Percentiles rank a stretch among this genome's conserved stretches.
These are phyloP conservation scores for Cyclocybe aegerita DNA, from an alignment of 768 basidiomycete species.

Conservation along the genomic window DNA sequence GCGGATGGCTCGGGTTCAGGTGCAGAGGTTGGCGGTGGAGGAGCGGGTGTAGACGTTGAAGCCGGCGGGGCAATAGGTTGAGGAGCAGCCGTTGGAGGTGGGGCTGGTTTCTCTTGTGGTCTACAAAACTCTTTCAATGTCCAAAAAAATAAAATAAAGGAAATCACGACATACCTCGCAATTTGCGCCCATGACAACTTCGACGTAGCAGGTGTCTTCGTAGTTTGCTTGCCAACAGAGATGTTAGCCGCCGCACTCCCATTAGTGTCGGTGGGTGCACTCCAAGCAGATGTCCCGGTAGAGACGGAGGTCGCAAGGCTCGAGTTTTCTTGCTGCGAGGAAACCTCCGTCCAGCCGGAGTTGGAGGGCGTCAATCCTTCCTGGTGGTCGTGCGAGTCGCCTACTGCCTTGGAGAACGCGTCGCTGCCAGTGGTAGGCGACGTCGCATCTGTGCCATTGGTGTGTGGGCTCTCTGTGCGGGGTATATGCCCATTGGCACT, in stretches of 20 bases:
- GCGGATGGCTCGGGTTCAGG: constrained; percentile 31
- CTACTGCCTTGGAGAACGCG: constrained; percentile 20
- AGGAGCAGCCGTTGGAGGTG: constrained; percentile 34
- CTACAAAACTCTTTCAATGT: constrained; percentile 29
- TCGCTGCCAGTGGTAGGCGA: constrained; percentile 21
- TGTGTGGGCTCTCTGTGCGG: constrained; percentile 30
- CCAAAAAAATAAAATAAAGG: constrained; percentile 1
- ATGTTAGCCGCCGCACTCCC: constrained; percentile 30
- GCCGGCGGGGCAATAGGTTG: constrained; percentile 32
- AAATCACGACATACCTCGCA: constrained; percentile 53
- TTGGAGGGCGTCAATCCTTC: constrained; percentile 25
- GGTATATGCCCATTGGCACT: constrained; percentile 40
- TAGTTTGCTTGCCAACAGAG: constrained; percentile 31
- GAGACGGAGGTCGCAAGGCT: constrained; percentile 26
- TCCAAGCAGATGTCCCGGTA: constrained; percentile 34
- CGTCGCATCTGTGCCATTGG: constrained; percentile 21
- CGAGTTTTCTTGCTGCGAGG: constrained; percentile 30
- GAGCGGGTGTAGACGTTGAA: constrained; percentile 25
- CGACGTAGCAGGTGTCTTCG: constrained; percentile 67
- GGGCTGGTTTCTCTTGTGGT: constrained; percentile 63
- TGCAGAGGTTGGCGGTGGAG: constrained; percentile 23
- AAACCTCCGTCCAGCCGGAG: constrained; percentile 30
- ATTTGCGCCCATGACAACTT: constrained; percentile 88
- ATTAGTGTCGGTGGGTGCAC: constrained; percentile 33
- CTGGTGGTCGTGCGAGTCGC: constrained; percentile 25